phyloP scores from a whole-genome alignment of 2,329 filamentous ascomycete species.

The Clonostachys chloroleuca region DNA sequence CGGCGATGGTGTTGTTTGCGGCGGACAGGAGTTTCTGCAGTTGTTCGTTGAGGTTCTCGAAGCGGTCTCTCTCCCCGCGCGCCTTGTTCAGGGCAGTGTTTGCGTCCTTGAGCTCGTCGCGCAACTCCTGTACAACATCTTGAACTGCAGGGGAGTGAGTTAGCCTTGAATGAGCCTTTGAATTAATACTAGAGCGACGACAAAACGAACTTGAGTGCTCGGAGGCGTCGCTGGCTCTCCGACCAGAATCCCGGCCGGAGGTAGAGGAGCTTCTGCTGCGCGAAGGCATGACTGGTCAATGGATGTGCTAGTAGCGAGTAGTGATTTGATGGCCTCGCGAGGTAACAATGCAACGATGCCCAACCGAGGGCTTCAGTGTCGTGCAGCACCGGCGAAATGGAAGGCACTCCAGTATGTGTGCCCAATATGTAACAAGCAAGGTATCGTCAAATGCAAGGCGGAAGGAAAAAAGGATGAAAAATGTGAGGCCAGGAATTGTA shows the following conservation, averaged over 20 bases:
- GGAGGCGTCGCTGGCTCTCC: not conserved
- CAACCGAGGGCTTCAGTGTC: no score
- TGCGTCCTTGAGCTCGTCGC: conserved; percentile 10
- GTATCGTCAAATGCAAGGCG: no score
- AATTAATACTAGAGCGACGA: no score
- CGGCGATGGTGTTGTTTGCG: conserved; percentile 2
- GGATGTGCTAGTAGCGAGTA: not conserved
- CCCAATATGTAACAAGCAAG: no score
- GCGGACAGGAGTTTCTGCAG: conserved; percentile 21
- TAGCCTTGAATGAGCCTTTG: no score
- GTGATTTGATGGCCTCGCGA: no score
- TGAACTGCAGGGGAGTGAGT: not conserved
- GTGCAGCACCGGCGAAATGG: no score
- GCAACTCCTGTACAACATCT: conserved; percentile 4
- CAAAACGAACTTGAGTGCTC: not conserved
- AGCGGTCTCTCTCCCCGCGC: conserved; percentile 11
- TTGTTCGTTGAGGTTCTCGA: conserved; percentile 16
- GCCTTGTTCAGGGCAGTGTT: conserved; percentile 16
- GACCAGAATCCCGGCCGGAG: not conserved
- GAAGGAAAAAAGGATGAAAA: no score
- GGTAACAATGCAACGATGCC: no score
- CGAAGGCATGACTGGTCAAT: conserved; percentile 1
- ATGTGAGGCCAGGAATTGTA: no score
- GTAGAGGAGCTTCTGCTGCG: not conserved
- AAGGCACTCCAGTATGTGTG: no score